Evolutionary conservation across 1,284 basidiomycete species (phyloP), one percentile per base, ranked within the genome.

Genomic region (Cerioporus squamosus): DNA sequence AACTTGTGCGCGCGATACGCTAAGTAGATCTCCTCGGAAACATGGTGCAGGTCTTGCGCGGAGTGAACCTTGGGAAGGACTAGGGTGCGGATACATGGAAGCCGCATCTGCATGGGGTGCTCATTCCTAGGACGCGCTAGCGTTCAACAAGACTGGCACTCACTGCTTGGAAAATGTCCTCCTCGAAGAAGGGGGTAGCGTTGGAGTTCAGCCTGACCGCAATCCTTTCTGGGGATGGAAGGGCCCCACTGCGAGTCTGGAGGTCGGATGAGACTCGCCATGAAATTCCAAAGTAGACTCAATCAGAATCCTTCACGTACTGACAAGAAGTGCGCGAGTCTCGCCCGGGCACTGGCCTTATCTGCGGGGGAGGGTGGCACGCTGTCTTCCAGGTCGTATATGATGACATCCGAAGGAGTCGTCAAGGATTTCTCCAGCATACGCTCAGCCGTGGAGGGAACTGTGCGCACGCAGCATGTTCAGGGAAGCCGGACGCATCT

Each of bases 331-430:
- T 77, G 74, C 17, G 74, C 70, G 3, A 95, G 75, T 20, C 85
- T 77, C 2, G 71, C 68, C 59, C 93, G 79, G 0, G 93, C 91
- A 50, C 77, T 74, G 9, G 71, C 70, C 73, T 94, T 95, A 68
- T 88, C 85, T 8, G 68, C 63, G 2, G 75, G 70, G 15, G 78
- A 78, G 8, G 89, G 88, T 5, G 91, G 79, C 0, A 95, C 85
- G 57, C 90, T 91, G 70, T 95, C 93, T 70, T 95, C 93, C 18
- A 95, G 79, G 75, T 95, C 93, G 69, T 93, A 95, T n/a, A 93
- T 87, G 31, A 94, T 79, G 33, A 88, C 80, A 66, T 95, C 93
- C 1, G 92, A 88, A 1, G 74, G 71, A 10, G 80, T 80, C 9
- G 68, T 72, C 39, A 90, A 77, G 0, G 91, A 92, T 70, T 94